Evolutionary conservation across 768 basidiomycete genomes (phyloP).

Genomic region (Xerocomellus chrysenteron): DNA sequence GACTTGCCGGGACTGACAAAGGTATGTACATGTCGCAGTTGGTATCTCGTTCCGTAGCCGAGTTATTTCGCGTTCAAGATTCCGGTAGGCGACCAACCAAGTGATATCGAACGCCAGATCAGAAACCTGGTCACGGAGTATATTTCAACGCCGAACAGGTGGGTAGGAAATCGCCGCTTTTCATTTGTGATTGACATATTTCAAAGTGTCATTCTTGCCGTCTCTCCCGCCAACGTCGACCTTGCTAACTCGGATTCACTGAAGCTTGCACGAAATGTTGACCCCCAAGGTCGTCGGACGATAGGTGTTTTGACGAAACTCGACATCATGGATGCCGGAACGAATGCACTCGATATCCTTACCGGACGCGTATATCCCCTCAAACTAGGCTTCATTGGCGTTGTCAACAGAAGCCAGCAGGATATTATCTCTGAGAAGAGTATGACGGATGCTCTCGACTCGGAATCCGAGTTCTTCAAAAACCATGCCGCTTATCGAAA

Average conservation of each 20-base stretch:
- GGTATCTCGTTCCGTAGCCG: neutral
- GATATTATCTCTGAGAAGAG: constrained; percentile 89
- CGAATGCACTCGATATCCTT: constrained; percentile 93
- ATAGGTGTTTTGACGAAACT: constrained; percentile 97
- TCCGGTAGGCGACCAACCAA: constrained; percentile 95
- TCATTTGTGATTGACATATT: constrained; percentile 6
- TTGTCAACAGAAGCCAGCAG: constrained; percentile 96
- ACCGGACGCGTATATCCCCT: constrained; percentile 97
- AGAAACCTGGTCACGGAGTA: constrained; percentile 93
- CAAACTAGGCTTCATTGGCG: constrained; percentile 96
- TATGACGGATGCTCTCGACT: constrained; percentile 80
- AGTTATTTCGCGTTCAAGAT: constrained; percentile 49
- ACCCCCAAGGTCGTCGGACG: constrained; percentile 93
- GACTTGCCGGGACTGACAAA: constrained; percentile 97
- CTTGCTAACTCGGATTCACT: constrained; percentile 98
- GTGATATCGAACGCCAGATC: constrained; percentile 97
- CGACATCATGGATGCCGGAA: constrained; percentile 99
- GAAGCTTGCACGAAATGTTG: constrained; percentile 93
- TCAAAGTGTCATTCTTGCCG: constrained; percentile 88
- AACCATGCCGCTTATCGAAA: constrained; percentile 91
- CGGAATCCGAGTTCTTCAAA: constrained; percentile 89
- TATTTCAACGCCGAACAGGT: constrained; percentile 96
- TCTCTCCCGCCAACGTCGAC: constrained; percentile 97
- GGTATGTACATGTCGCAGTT: constrained; percentile 44
- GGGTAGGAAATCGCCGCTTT: constrained; percentile 16